A percentile compares a stretch with the other conserved stretches of the same genome.
Evolutionary conservation across 768 basidiomycete species (phyloP).

Genomic region (Coprinopsis marcescibilis): DNA sequence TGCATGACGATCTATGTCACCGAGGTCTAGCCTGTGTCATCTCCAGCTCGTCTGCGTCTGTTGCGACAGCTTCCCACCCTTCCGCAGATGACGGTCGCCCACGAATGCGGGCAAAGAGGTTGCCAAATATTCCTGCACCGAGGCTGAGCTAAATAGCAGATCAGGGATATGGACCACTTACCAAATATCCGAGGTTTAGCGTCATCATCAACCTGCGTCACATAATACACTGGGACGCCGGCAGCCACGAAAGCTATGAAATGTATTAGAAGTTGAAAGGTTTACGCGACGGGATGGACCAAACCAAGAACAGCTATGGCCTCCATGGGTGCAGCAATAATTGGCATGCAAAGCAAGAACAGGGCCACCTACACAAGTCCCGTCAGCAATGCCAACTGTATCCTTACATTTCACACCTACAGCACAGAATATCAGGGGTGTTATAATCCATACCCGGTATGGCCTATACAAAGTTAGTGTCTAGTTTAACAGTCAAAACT

Average conservation of each 20-base stretch:
- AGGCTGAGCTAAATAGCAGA: background rate
- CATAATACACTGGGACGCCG: constrained; percentile 79
- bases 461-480: constrained; percentile 47
- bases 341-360: constrained; percentile 89
- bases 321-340: constrained; percentile 88
- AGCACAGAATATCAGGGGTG: constrained; percentile 84
- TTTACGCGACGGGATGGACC: constrained; percentile 16
- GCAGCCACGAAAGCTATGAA: constrained; percentile 65
- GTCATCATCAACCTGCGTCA: constrained; percentile 54
- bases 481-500: background rate
- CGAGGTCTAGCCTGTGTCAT: constrained; percentile 32
- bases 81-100: constrained; percentile 48
- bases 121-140: constrained; percentile 19
- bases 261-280: constrained; percentile 1
- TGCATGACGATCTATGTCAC: background rate
- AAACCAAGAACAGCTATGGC: constrained; percentile 82
- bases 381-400: constrained; percentile 5
- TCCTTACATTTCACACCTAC: constrained; percentile 36
- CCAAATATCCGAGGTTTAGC: constrained; percentile 32
- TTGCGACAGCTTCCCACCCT: constrained; percentile 78
- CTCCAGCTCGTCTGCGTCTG: constrained; percentile 69
- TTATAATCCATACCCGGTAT: constrained; percentile 88
- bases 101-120: constrained; percentile 38
- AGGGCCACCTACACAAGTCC: constrained; percentile 65
- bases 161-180: constrained; percentile 23